Conservation (phyloP, 2,329 filamentous ascomycete genomes). For the Colletotrichum caudatum region DNA sequence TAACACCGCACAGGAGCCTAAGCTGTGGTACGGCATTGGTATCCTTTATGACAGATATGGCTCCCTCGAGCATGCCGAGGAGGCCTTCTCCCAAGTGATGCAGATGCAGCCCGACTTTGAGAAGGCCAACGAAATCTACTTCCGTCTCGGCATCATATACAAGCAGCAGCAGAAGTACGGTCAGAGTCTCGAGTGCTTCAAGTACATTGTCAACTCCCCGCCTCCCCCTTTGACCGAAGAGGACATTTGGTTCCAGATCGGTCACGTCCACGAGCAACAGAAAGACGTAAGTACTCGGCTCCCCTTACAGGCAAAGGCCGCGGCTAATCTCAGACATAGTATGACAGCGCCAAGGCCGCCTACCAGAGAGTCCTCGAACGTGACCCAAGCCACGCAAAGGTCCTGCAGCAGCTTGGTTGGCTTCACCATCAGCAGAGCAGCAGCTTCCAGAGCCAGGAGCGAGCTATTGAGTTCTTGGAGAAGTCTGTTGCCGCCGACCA, state of each 20-base stretch:
- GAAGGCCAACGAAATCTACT: slow-evolving; percentile 99
- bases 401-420: slow-evolving; percentile 97
- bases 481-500: slow-evolving; percentile 96
- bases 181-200: slow-evolving; percentile 97
- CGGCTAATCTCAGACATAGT: slow-evolving; percentile 67
- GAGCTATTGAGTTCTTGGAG: slow-evolving; percentile 96
- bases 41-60: slow-evolving; percentile 98
- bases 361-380: slow-evolving; percentile 94
- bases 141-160: slow-evolving; percentile 98
- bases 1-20: slow-evolving; percentile 76
- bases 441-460: slow-evolving; percentile 91
- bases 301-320: slow-evolving; percentile 46
- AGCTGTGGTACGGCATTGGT: slow-evolving; percentile 98
- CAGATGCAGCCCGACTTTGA: slow-evolving; percentile 97
- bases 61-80: slow-evolving; percentile 95
- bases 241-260: slow-evolving; percentile 99
- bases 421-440: slow-evolving; percentile 96
- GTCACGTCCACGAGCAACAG: slow-evolving; percentile 97
- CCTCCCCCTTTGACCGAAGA: slow-evolving; percentile 94
- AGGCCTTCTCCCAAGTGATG: slow-evolving; percentile 99
- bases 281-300: slow-evolving; percentile 81
- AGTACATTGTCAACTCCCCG: slow-evolving; percentile 94
- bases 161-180: slow-evolving; percentile 96
- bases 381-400: slow-evolving; percentile 96
- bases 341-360: slow-evolving; percentile 90